Conservation (phyloP, 495 filamentous ascomycete genomes). For the Physcia stellaris region DNA sequence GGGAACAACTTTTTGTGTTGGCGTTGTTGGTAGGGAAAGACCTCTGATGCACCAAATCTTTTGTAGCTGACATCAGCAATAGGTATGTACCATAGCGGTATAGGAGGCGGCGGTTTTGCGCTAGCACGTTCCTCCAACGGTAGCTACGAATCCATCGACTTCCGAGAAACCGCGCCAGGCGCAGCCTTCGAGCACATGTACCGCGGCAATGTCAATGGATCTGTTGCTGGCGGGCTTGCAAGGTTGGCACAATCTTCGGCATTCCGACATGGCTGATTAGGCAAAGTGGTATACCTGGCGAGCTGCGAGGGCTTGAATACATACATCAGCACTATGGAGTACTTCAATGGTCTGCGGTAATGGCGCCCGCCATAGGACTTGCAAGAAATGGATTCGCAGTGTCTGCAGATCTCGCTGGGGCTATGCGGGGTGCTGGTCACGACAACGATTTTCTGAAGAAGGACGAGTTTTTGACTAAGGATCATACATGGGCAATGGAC, state of each 20-base stretch:
- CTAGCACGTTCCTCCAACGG: conserved; percentile 41
- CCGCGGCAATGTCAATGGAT: conserved; percentile 35
- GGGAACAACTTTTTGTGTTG: conserved; percentile 58
- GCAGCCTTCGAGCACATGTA: conserved; percentile 71
- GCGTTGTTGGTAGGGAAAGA: too few species aligned
- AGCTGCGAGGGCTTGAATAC: conserved; percentile 64
- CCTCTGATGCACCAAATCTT: too few species aligned
- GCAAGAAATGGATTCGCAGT: conserved; percentile 64
- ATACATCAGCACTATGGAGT: conserved; percentile 59
- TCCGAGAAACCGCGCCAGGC: conserved; percentile 70
- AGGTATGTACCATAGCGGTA: conserved; percentile 56
- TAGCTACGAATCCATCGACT: conserved; percentile 59
- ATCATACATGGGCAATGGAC: conserved; percentile 69
- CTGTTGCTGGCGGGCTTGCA: conserved; percentile 47
- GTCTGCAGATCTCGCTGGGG: conserved; percentile 50
- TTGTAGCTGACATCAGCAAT: too few species aligned
- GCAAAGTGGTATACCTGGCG: conserved; percentile 72
- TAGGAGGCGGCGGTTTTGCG: conserved; percentile 79
- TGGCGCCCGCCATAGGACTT: conserved; percentile 55
- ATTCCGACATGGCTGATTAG: too few species aligned
- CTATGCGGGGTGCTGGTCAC: conserved; percentile 35
- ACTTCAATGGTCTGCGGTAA: conserved; percentile 50
- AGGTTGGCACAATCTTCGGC: too few species aligned
- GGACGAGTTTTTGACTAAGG: conserved; percentile 51
- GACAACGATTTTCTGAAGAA: too few species aligned